Evolutionary conservation across 2,329 filamentous ascomycete genomes (phyloP).

Genomic region (Penicillium hordei): DNA sequence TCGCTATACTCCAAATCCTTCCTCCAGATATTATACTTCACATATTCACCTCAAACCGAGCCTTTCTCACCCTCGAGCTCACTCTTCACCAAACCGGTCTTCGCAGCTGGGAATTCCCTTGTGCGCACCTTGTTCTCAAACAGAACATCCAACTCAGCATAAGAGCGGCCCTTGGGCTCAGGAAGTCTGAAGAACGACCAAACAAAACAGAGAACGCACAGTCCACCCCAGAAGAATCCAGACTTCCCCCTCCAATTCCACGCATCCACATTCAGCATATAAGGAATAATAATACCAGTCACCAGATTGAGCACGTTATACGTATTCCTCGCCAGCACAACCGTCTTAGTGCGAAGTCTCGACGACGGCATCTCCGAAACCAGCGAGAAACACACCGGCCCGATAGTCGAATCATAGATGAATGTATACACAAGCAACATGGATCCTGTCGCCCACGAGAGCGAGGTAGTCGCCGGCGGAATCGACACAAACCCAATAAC

Average conservation of each 20-base stretch:
- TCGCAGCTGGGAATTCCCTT: slow-evolving; percentile 62
- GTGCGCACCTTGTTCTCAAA: slow-evolving; percentile 69
- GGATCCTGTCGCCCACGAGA: slow-evolving; percentile 44
- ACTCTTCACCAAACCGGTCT: slow-evolving; percentile 34
- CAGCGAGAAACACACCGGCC: slow-evolving; percentile 55
- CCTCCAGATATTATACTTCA: background rate
- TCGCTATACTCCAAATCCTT: background rate
- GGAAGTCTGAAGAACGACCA: slow-evolving; percentile 76
- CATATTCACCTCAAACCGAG: background rate
- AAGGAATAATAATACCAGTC: slow-evolving; percentile 70
- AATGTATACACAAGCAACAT: slow-evolving; percentile 56
- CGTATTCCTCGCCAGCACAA: slow-evolving; percentile 51
- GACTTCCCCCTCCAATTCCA: slow-evolving; percentile 83
- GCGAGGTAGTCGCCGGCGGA: slow-evolving; percentile 19
- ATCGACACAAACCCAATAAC: slow-evolving; percentile 27
- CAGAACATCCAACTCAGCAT: slow-evolving; percentile 76
- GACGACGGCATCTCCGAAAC: slow-evolving; percentile 56
- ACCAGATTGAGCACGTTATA: slow-evolving; percentile 48
- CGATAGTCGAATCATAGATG: slow-evolving; percentile 56
- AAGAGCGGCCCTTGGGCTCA: slow-evolving; percentile 72
- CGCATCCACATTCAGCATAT: slow-evolving; percentile 79
- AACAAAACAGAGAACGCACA: slow-evolving; percentile 71
- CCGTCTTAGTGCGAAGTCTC: slow-evolving; percentile 55
- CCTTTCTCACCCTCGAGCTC: slow-evolving; percentile 3
- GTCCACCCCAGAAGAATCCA: slow-evolving; percentile 78